Percentiles rank a stretch among this genome's conserved stretches.
phyloP scores from a whole-genome alignment of 768 basidiomycete species.

The Leccinellum luteum region DNA sequence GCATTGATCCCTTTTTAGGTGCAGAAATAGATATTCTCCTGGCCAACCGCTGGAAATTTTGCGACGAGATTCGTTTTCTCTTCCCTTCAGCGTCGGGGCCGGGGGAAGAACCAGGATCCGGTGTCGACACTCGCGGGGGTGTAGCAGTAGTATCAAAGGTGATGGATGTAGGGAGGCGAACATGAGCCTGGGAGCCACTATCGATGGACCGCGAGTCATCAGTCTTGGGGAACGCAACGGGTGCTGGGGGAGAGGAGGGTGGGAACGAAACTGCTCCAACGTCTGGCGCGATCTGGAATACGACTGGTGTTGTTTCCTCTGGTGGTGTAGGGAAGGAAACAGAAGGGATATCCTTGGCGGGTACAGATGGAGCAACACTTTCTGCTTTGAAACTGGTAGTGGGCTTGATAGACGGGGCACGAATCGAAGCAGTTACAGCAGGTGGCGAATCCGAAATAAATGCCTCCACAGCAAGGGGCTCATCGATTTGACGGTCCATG shows the following conservation, averaged over 20 bases:
- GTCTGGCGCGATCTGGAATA: slow-evolving; percentile 13
- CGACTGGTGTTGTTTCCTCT: slow-evolving; percentile 8
- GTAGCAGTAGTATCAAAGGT: slow-evolving; percentile 62
- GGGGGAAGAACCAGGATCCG: slow-evolving; percentile 58
- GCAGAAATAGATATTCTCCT: slow-evolving; percentile 66
- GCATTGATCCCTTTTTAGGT: slow-evolving; percentile 53
- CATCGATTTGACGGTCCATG: slow-evolving; percentile 9
- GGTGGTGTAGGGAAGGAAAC: slow-evolving; percentile 35
- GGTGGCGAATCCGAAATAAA: slow-evolving; percentile 16
- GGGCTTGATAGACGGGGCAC: slow-evolving; percentile 22
- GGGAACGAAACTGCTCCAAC: slow-evolving; percentile 36
- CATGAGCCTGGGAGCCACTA: slow-evolving; percentile 26
- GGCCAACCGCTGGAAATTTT: slow-evolving; percentile 82
- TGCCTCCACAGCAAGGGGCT: slow-evolving; percentile 18
- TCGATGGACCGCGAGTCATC: slow-evolving; percentile 33
- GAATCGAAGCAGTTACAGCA: slow-evolving; percentile 12
- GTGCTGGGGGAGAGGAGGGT: slow-evolving; percentile 28
- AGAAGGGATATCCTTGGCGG: slow-evolving; percentile 25
- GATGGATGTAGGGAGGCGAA: slow-evolving; percentile 36
- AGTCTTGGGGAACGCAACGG: slow-evolving; percentile 43
- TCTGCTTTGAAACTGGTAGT: slow-evolving; percentile 20
- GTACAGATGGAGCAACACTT: slow-evolving; percentile 27
- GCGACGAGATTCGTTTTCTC: slow-evolving; percentile 77
- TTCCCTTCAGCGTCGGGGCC: slow-evolving; percentile 71
- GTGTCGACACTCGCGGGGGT: slow-evolving; percentile 69